Evolutionary conservation across 2,329 filamentous ascomycete genomes (phyloP), one percentile per base, ranked within the genome.

Genomic region (Thielaviopsis ethacetica): DNA sequence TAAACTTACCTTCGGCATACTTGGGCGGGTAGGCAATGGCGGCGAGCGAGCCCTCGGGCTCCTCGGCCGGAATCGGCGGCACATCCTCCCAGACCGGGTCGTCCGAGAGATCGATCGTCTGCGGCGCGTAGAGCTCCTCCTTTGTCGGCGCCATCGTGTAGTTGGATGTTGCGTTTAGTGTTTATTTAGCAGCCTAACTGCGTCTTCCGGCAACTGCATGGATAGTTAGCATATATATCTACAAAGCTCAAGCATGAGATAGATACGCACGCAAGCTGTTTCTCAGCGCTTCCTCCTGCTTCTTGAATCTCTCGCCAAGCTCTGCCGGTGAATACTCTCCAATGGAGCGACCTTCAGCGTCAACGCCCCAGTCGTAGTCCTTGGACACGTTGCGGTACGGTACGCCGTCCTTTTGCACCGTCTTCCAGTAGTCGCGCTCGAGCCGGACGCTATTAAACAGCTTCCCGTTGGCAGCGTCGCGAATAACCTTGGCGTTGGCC

Each of bases 21-120:
- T 93, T 85, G 34, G 88, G 83, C 2, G 85, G 82, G 71, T 98
- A 98, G 60, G 91, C 85, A 70, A 98, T 98, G 61, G 85, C 82
- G n/a, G 91, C 91, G 61, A 98, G 80, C 27, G 91, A 89, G 65
- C 85, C 78, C 65, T 83, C 85, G 61, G 89, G 87, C 72, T 96
- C 91, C 67, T 89, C 80, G 66, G 93, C 84, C 3, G 87, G 83
- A 59, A 97, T 85, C 21, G 91, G 91, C 57, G 82, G 75, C 56
- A 96, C 78, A 72, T 94, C 89, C 64, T 88, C 83, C 91, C 90
- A 97, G 62, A 77, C 78, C 1, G 88, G 83, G 62, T 78, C 75
- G 56, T 79, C 76, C 69, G 87, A 86, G 51, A 73, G 64, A 66
- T 71, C 63, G 9, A 74, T 75, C 54, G 68, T 70, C 60, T 71